A percentile compares a stretch with the other conserved stretches of the same genome.
These are phyloP conservation scores for Tuber aestivum DNA, from an alignment of 495 filamentous ascomycete species.

Conservation along the genomic window DNA sequence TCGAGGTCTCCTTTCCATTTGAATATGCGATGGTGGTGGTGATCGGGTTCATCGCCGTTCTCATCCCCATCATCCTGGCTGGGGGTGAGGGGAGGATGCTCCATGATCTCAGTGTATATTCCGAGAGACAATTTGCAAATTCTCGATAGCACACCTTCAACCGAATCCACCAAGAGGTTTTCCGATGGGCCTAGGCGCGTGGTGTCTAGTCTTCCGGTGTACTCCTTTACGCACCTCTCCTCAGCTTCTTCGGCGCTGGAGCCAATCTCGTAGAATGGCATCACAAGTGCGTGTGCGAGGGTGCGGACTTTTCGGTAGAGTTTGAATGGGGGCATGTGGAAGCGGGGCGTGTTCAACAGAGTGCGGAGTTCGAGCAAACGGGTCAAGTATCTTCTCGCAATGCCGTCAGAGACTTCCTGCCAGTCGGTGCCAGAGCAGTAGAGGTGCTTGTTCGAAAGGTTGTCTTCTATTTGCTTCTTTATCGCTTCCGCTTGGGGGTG, in stretches of 20 bases:
- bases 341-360: not conserved
- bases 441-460: not conserved
- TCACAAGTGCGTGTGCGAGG: conserved; percentile 13
- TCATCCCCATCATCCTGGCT: not conserved
- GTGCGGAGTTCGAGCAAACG: conserved; percentile 14
- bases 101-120: conserved; percentile 10
- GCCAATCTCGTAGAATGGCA: conserved; percentile 19
- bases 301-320: not conserved
- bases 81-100: not conserved
- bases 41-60: not conserved
- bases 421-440: conserved; percentile 27
- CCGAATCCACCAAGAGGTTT: conserved; percentile 10
- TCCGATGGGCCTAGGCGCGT: conserved; percentile 10
- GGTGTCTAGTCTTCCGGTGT: conserved; percentile 10
- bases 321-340: not conserved
- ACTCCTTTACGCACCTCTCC: conserved; percentile 18
- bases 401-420: conserved; percentile 13
- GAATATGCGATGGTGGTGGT: not conserved
- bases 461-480: conserved; percentile 15
- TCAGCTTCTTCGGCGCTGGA: conserved; percentile 1
- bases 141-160: conserved; percentile 16
- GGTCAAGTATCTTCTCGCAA: conserved; percentile 18
- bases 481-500: conserved; percentile 11
- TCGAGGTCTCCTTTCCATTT: conserved; percentile 9
- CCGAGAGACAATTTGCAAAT: conserved; percentile 15